Evolutionary conservation across 768 basidiomycete species (phyloP), one percentile per base, ranked within the genome.

Genomic region (Mycena indigotica): DNA sequence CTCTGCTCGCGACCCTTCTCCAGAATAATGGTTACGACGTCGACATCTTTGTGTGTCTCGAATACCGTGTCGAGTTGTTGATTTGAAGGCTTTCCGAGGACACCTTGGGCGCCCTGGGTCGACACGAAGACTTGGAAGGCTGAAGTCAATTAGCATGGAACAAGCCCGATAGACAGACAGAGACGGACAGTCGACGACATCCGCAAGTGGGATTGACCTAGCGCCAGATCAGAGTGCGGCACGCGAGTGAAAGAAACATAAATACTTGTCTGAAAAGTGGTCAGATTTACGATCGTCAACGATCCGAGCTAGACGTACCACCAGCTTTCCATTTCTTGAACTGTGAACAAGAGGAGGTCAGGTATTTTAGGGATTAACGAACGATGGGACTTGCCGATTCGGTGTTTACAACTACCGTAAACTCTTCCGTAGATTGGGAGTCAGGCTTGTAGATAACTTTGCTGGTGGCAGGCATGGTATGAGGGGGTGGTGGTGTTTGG

Each of bases 21-120:
- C 56, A 95, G 77, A 57, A 94, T 77, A 21, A 69, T 68, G 46
- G 72, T 67, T 39, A 89, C 72, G 8, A 89, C 86, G 2, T 90
- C 89, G 19, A 76, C 69, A 39, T 92, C 86, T 48, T 85, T 86
- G 64, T 76, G 70, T 3, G 87, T 82, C 17, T 78, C 84, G 63
- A 95, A 95, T 30, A 75, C 75, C 54, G 73, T 87, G 40, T 93
- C 90, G 55, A 95, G 84, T 66, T 92, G 86, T 69, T 95, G 93
- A 49, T 88, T 85, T n/a, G 91, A 93, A 12, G 90, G 79, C 52
- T 79, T 77, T 25, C 85, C 83, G 32, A 92, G 80, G 52, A 85
- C 70, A n/a, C 92, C 93, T 72, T 94, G 91, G 4, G 80, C 71
- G 13, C 92, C 93, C 70, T 92, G 90, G 23, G 72, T 71, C 19